Evolutionary conservation across 192 early-diverging fungal species (phyloP), one percentile per base, ranked within the genome.

Genomic region (Coemansia sp.): DNA sequence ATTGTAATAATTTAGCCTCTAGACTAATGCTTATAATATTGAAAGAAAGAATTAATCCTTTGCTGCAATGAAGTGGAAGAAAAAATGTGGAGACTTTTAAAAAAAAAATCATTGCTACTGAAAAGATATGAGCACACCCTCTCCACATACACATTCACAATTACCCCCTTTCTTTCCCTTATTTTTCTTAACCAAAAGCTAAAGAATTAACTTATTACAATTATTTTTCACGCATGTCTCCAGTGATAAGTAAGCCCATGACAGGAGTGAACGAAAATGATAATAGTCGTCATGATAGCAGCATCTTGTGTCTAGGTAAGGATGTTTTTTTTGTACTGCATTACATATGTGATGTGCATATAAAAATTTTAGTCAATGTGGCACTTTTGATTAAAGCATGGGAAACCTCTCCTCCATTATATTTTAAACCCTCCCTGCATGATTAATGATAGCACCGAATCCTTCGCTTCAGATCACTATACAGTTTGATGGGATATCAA

Each of bases 401-500:
- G n/a, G 17, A 10, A 4, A 5, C 17, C 2, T 36, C 17, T 30
- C 10, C 9, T 10, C 29, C 25, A 2, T 39, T 14, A 1, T 9
- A 25, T 6, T 70, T 27, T 27, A 27, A 27, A 27, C 27, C 27
- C 27, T 27, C 27, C 27, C 39, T 46, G 39, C 14, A 46, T 46
- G 39, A 14, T 46, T 46, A 14, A 14, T 33, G 33, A 21, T 76
- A 55, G 75, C 75, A 3, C 75, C 67, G 32, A 82, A 71, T 51
- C 67, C 85, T 52, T 72, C 67, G 21, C 71, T 59, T 42, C 71
- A 69, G 51, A 51, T 66, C n/a, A 69, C 76, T 4, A 31, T 70
- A 20, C 63, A 69, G n/a, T 72, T 72, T 25, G 59, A 67, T 19
- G 23, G 31, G 4, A 52, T 76, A 7, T 21, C 23, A 2, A 24